A percentile compares a stretch with the other conserved stretches of the same genome.
phyloP scores from a whole-genome alignment of 495 filamentous ascomycete genomes.

The Durotheca rogersii region DNA sequence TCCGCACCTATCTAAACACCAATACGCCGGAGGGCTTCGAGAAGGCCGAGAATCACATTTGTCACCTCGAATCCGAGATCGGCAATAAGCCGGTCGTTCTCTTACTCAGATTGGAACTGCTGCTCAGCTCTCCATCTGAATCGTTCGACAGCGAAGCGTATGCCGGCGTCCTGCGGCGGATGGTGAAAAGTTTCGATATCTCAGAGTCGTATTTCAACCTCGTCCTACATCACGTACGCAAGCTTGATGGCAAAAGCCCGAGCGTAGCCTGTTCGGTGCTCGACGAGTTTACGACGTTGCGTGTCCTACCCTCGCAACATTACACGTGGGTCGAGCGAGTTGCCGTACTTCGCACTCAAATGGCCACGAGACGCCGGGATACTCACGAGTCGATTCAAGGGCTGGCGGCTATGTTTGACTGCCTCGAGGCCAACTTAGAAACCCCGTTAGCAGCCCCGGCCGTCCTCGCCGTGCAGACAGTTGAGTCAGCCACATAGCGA shows the following conservation, averaged over 20 bases:
- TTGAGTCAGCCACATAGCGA: constrained; percentile 36
- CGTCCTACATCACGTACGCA: constrained; percentile 68
- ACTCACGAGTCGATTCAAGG: constrained; percentile 27
- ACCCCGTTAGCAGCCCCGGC: constrained; percentile 53
- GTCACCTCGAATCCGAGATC: constrained; percentile 59
- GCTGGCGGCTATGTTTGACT: constrained; percentile 26
- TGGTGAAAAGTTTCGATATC: constrained; percentile 58
- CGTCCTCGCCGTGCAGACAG: constrained; percentile 70
- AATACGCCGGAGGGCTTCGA: constrained; percentile 46
- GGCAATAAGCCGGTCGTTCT: constrained; percentile 64
- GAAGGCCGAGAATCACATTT: constrained; percentile 58
- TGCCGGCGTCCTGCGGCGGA: constrained; percentile 49
- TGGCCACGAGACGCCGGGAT: constrained; percentile 23
- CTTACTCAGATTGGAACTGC: constrained; percentile 68
- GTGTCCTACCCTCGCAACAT: constrained; percentile 38
- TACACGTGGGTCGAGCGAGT: constrained; percentile 31
- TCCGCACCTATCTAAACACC: constrained; percentile 54
- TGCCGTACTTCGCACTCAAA: constrained; percentile 29
- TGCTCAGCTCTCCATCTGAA: constrained; percentile 48
- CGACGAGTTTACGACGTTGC: constrained; percentile 57
- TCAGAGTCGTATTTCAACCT: constrained; percentile 66
- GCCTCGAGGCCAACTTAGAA: constrained; percentile 20
- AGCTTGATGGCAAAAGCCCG: constrained; percentile 57
- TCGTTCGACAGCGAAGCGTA: constrained; percentile 53
- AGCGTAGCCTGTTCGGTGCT: constrained; percentile 55